Base-by-base conservation (phyloP, 2,329 filamentous ascomycete species). In the Phialophora chinensis region DNA sequence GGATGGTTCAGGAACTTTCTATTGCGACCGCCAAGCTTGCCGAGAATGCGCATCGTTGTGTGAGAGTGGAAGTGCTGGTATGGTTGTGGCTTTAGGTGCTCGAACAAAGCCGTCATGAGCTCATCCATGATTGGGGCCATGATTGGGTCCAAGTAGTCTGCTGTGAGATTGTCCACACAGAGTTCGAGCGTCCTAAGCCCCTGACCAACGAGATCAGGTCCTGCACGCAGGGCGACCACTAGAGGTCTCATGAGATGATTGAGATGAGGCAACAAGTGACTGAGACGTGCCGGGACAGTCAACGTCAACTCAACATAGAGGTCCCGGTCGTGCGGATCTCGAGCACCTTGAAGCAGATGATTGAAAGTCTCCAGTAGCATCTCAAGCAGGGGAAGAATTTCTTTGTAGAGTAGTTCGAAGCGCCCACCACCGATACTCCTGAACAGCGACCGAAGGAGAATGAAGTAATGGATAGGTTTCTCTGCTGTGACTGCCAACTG, bases 71-170 rank as follows among this genome's bases (percentile, higher is more conserved):
- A 97, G 77, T 99, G 96, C 73, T 91, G 97, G 78, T 99, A 97
- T 0, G 95, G 95, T 69, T 93, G 90, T 7, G 95, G 96, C 73
- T 91, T 91, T 50, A 99, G 85, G 77, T 99, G 96, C 70, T 97
- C 93, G 85, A 96, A 99, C 0, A 99, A 84, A 1, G 94, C 94
- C 55, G 93, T 95, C 95, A 99, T 99, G 53, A 99, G 84, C 75
- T 99, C 95, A 73, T 99, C 94, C 78, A 99, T 98, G 29, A 98
- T 96, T 0, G 95, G 96, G 1, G 94, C 92, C 94, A 99, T 99
- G 74, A 99, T 98, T 0, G 95, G 96, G 73, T 99, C 95, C 14
- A 99, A 83, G 75, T 99, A 99, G 74, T 99, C 95, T 0, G 95
- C 94, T 0, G 96, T 99, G 0, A 99, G 85, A 73, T 99, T 99